These are phyloP conservation scores for Pugionium dolabratum DNA, from an alignment of 345 rosid species.

Conservation along the genomic window DNA sequence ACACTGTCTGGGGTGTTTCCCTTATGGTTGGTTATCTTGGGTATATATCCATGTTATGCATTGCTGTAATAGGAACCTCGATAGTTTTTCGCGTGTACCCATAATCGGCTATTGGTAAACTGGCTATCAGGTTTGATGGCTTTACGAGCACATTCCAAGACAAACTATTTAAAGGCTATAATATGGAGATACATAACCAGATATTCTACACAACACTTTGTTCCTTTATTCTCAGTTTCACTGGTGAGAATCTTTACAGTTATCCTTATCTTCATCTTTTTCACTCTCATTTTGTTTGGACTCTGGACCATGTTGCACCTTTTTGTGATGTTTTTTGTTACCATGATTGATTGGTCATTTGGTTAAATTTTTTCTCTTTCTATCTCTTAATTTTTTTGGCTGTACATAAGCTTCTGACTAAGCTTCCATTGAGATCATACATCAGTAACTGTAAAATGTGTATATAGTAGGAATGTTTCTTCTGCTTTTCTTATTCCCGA, in stretches of 20 bases:
- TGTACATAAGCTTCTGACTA: background rate
- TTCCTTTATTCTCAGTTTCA: slow-evolving; percentile 80
- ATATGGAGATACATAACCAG: slow-evolving; percentile 97
- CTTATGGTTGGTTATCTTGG: slow-evolving; percentile 95
- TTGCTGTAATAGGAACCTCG: slow-evolving; percentile 1
- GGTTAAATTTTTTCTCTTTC: background rate
- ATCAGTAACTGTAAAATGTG: background rate
- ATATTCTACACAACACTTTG: slow-evolving; percentile 92
- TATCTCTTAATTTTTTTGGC: background rate
- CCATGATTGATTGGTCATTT: background rate
- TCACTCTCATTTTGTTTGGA: slow-evolving; percentile 5
- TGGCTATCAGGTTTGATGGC: slow-evolving; percentile 77
- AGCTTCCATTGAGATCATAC: background rate
- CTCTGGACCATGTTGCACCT: background rate
- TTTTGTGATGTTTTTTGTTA: background rate
- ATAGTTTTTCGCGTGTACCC: background rate
- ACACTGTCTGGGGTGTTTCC: slow-evolving; percentile 89
- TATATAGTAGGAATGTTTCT: background rate
- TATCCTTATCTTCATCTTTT: background rate
- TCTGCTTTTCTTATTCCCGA: background rate
- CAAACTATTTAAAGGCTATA: slow-evolving; percentile 85
- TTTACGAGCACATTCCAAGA: slow-evolving; percentile 99
- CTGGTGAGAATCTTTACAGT: slow-evolving; percentile 49
- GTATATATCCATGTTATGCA: slow-evolving; percentile 45
- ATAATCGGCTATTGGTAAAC: slow-evolving; percentile 3